Percentiles rank a stretch among this genome's conserved stretches.
Conservation (phyloP, 495 filamentous ascomycete species). For the Tuber indicum region DNA sequence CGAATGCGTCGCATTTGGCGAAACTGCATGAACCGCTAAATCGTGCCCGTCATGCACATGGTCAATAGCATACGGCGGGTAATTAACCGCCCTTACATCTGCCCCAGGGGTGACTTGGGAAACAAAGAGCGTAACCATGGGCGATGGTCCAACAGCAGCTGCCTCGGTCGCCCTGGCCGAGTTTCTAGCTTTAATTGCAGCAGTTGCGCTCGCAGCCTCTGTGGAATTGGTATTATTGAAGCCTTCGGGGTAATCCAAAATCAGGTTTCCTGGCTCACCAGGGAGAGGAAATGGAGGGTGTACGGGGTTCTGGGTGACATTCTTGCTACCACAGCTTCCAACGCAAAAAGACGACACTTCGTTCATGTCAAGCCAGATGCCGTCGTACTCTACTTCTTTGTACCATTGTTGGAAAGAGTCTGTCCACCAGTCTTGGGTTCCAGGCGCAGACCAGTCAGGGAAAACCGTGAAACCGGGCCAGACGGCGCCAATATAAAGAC, state of each 20-base stretch:
- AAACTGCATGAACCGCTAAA: slow-evolving; percentile 65
- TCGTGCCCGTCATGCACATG: slow-evolving; percentile 60
- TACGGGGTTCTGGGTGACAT: slow-evolving; percentile 62
- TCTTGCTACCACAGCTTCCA: slow-evolving; percentile 65
- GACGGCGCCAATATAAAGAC: slow-evolving; percentile 67
- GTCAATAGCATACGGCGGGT: slow-evolving; percentile 77
- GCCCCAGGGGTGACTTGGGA: neutral
- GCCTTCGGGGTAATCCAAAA: slow-evolving; percentile 62
- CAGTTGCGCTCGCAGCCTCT: slow-evolving; percentile 57
- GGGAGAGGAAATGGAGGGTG: slow-evolving; percentile 63
- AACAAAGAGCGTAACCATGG: neutral
- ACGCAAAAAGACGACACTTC: slow-evolving; percentile 77
- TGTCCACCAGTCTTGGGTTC: slow-evolving; percentile 64
- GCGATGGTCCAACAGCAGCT: neutral
- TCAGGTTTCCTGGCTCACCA: slow-evolving; percentile 56
- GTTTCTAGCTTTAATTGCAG: slow-evolving; percentile 42
- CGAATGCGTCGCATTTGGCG: slow-evolving; percentile 69
- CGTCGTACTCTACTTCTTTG: slow-evolving; percentile 65
- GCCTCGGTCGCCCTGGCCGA: neutral
- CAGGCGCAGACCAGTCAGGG: slow-evolving; percentile 61
- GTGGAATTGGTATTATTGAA: slow-evolving; percentile 65
- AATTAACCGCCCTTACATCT: slow-evolving; percentile 39
- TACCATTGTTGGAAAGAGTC: slow-evolving; percentile 64
- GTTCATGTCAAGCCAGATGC: slow-evolving; percentile 84
- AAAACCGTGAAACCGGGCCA: slow-evolving; percentile 79